Evolutionary conservation across 2,329 filamentous ascomycete species (phyloP).

Genomic region (Alternaria burnsii): DNA sequence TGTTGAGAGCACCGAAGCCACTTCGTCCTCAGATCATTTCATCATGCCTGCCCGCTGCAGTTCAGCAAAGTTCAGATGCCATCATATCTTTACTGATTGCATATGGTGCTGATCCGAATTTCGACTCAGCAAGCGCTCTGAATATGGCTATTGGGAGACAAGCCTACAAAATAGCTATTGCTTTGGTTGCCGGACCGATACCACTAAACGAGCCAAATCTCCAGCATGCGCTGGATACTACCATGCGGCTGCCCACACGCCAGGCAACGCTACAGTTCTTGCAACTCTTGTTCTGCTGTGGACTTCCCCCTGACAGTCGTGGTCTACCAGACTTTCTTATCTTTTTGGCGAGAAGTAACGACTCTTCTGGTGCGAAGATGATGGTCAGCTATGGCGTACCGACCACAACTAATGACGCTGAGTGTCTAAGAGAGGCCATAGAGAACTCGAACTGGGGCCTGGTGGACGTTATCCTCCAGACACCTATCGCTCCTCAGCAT

Average conservation of each 20-base stretch:
- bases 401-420: conserved; percentile 38
- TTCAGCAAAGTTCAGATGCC: conserved; percentile 42
- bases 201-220: conserved; percentile 34
- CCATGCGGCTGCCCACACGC: conserved; percentile 38
- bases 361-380: conserved; percentile 40
- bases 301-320: conserved; percentile 38
- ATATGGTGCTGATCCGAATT: conserved; percentile 49
- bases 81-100: conserved; percentile 41
- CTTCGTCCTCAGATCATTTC: conserved; percentile 42
- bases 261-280: conserved; percentile 41
- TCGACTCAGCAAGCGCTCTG: conserved; percentile 43
- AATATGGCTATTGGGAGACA: conserved; percentile 43
- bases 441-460: conserved; percentile 42
- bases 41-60: conserved; percentile 43
- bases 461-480: conserved; percentile 36
- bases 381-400: conserved; percentile 44
- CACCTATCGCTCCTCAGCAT: conserved; percentile 35
- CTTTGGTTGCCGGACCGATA: conserved; percentile 40
- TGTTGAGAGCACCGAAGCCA: conserved; percentile 46
- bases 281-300: conserved; percentile 46
- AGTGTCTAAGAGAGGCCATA: conserved; percentile 41
- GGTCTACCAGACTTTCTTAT: conserved; percentile 41
- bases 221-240: conserved; percentile 40
- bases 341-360: conserved; percentile 39
- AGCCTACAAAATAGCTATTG: conserved; percentile 41